Evolutionary conservation across 495 filamentous ascomycete species (phyloP).

Genomic region (Talaromyces proteolyticus): DNA sequence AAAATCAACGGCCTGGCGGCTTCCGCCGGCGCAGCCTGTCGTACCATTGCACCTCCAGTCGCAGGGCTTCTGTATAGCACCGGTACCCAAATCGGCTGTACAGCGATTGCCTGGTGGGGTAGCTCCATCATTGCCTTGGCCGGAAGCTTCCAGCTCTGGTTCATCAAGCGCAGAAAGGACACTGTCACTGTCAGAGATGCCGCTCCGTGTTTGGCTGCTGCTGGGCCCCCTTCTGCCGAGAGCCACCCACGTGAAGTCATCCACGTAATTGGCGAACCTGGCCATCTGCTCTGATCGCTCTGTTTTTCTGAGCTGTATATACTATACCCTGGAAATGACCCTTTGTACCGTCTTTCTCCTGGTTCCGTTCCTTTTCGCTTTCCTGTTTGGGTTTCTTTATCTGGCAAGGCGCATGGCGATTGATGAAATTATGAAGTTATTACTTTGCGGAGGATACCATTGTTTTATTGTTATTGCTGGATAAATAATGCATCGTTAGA

Average conservation of each 20-base stretch:
- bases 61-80: slow-evolving; percentile 70
- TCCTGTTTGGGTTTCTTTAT: no score
- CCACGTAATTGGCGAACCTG: slow-evolving; percentile 22
- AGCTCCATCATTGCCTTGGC: slow-evolving; percentile 63
- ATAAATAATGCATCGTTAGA: no score
- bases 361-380: no score
- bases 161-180: slow-evolving; percentile 48
- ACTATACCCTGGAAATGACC: no score
- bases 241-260: slow-evolving; percentile 21
- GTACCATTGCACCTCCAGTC: slow-evolving; percentile 70
- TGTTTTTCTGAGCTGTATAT: no score
- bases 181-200: slow-evolving; percentile 29
- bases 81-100: slow-evolving; percentile 60
- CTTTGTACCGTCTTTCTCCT: no score
- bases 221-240: slow-evolving; percentile 16
- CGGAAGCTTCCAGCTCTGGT: slow-evolving; percentile 64
- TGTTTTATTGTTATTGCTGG: no score
- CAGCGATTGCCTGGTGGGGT: slow-evolving; percentile 73
- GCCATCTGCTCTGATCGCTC: no score
- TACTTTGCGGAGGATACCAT: no score
- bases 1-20: slow-evolving; percentile 80
- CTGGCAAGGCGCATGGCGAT: no score
- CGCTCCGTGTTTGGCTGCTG: slow-evolving; percentile 16
- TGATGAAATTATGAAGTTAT: no score
- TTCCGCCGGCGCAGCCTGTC: slow-evolving; percentile 68